These are phyloP conservation scores for Serendipita sp. DNA, from an alignment of 768 basidiomycete genomes.

Conservation along the genomic window DNA sequence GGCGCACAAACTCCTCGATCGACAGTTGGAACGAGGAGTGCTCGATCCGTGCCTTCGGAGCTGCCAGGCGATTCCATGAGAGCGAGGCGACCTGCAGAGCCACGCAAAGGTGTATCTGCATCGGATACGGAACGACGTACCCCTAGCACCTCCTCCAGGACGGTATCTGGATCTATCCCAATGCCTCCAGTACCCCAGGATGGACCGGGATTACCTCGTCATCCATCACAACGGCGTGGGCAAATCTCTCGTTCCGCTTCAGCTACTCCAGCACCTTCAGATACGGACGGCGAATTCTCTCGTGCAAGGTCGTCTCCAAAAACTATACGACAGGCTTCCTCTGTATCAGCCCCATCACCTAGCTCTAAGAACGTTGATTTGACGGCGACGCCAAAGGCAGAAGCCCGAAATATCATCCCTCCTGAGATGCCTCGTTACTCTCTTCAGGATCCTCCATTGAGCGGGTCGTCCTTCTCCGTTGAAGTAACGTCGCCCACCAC, in stretches of 20 bases:
- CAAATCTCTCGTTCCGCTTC: not conserved
- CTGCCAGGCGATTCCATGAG: not conserved
- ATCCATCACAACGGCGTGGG: not conserved
- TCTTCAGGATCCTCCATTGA: constrained; percentile 52
- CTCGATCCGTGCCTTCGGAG: not conserved
- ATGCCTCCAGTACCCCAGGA: not conserved
- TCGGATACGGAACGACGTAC: not conserved
- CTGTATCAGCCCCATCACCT: constrained; percentile 6
- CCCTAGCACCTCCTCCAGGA: not conserved
- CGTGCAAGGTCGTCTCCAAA: constrained; percentile 2
- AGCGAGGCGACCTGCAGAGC: not conserved
- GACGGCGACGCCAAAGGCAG: not conserved
- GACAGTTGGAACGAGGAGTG: too few relatives aligned
- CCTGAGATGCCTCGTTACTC: constrained; percentile 64
- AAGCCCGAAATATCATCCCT: constrained; percentile 26
- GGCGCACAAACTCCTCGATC: not conserved
- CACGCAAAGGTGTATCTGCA: not conserved
- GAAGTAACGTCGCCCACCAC: constrained; percentile 22
- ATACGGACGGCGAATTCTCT: not conserved
- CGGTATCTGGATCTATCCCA: not conserved
- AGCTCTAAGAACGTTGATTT: constrained; percentile 19
- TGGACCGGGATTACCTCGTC: not conserved
- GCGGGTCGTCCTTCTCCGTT: constrained; percentile 22
- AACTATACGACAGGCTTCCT: not conserved
- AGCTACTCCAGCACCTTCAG: not conserved